These are phyloP conservation scores for Stellera chamaejasme DNA, from an alignment of 345 rosid species.

Conservation along the genomic window DNA sequence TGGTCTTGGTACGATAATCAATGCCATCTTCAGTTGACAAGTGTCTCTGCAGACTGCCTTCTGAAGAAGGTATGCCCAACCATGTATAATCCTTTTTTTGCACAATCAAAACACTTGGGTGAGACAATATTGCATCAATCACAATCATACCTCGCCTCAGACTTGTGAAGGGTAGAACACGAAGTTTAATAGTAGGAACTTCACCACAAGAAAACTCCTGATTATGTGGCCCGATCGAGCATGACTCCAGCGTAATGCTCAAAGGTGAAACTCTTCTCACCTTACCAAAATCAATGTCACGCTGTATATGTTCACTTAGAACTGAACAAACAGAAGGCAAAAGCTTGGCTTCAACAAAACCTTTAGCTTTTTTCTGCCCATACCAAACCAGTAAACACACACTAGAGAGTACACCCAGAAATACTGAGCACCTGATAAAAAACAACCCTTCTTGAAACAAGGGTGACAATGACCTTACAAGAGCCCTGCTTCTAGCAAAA, in stretches of 20 bases:
- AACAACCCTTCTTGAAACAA: constrained; percentile 72
- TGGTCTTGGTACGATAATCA: constrained; percentile 79
- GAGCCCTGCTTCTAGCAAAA: constrained; percentile 41
- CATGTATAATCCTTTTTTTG: constrained; percentile 91
- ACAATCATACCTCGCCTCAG: constrained; percentile 85
- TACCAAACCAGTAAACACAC: constrained; percentile 85
- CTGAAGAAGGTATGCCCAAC: constrained; percentile 79
- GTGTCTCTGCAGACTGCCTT: constrained; percentile 45
- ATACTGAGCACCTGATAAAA: constrained; percentile 71
- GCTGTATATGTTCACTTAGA: constrained; percentile 66
- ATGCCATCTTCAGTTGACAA: constrained; percentile 85
- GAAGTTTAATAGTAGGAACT: constrained; percentile 70
- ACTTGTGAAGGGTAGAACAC: constrained; percentile 78
- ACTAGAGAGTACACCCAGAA: constrained; percentile 66
- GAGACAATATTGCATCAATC: constrained; percentile 73
- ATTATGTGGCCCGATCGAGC: constrained; percentile 64
- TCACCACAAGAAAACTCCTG: constrained; percentile 93
- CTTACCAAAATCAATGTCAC: constrained; percentile 77
- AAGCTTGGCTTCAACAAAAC: constrained; percentile 67
- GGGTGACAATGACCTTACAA: constrained; percentile 57
- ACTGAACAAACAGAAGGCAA: constrained; percentile 80
- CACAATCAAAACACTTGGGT: constrained; percentile 56
- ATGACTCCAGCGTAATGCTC: constrained; percentile 73
- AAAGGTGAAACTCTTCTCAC: constrained; percentile 80
- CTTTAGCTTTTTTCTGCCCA: constrained; percentile 69